phyloP scores from a whole-genome alignment of 164 flowering plant species.

The Brasenia schreberi region DNA sequence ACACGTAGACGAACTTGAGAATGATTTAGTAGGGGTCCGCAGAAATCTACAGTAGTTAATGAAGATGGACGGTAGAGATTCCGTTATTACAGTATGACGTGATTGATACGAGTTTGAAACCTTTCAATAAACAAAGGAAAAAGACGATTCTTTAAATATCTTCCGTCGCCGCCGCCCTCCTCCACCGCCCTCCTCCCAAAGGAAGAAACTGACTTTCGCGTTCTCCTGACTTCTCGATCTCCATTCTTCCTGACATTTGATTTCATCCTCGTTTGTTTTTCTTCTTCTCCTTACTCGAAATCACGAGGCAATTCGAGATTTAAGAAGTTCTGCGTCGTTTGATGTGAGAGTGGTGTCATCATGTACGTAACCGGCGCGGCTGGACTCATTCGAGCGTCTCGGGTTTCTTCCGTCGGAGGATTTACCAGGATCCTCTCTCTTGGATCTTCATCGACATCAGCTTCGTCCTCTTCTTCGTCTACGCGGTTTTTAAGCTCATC shows the following conservation, averaged over 20 bases:
- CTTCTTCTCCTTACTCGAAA: not conserved
- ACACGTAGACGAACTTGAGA: no score
- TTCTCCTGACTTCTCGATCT: not conserved
- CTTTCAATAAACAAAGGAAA: no score
- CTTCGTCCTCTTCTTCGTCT: constrained; percentile 7
- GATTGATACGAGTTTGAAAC: no score
- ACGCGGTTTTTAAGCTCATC: constrained; percentile 13
- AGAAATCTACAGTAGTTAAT: no score
- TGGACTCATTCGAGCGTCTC: constrained; percentile 12
- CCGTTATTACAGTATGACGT: no score
- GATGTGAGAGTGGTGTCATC: constrained; percentile 5
- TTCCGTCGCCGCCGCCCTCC: not conserved
- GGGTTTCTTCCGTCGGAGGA: constrained; percentile 1
- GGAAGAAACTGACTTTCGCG: not conserved
- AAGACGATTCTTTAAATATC: no score
- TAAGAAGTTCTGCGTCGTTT: not conserved
- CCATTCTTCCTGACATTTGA: not conserved
- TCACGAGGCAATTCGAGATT: not conserved
- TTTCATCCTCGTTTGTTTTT: not conserved
- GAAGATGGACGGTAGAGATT: no score
- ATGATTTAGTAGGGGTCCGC: no score
- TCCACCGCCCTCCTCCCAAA: not conserved
- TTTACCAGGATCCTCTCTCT: not conserved
- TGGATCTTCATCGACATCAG: not conserved
- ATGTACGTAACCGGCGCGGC: constrained; percentile 16